Conservation (phyloP, 768 basidiomycete genomes). For the Leccinum olivaceopallidum region DNA sequence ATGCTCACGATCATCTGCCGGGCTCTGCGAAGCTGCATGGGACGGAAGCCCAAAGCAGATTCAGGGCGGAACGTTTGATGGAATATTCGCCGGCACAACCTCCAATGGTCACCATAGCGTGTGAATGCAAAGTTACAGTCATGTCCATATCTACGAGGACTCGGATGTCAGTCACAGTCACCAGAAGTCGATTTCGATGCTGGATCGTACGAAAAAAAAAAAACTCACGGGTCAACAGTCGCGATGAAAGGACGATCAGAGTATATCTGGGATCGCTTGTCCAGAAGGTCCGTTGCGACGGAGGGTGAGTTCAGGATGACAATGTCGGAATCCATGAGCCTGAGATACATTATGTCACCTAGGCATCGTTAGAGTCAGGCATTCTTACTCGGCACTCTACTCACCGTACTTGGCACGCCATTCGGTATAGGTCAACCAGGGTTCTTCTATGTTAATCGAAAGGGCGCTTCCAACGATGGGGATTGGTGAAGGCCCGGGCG, state of each 20-base stretch:
- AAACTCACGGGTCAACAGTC: constrained; percentile 5
- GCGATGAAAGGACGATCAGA: constrained; percentile 31
- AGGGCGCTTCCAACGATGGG: background rate
- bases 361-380: background rate
- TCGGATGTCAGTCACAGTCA: background rate
- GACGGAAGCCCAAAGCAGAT: background rate
- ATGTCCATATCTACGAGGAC: constrained; percentile 7
- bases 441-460: constrained; percentile 3
- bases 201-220: background rate
- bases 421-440: constrained; percentile 11
- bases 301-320: constrained; percentile 45
- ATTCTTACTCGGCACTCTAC: background rate
- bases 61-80: background rate
- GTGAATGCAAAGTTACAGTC: constrained; percentile 3
- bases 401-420: constrained; percentile 12
- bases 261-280: constrained; percentile 43
- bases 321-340: constrained; percentile 43
- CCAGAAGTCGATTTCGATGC: background rate
- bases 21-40: constrained; percentile 6
- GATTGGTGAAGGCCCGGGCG: constrained; percentile 13
- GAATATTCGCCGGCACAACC: constrained; percentile 3
- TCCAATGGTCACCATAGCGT: constrained; percentile 9
- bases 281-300: constrained; percentile 44
- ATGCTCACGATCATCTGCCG: background rate
- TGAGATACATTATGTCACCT: constrained; percentile 48